These are phyloP conservation scores for Coix lacrymajobi DNA, from an alignment of 176 grass and related monocot species.

Conservation along the genomic window DNA sequence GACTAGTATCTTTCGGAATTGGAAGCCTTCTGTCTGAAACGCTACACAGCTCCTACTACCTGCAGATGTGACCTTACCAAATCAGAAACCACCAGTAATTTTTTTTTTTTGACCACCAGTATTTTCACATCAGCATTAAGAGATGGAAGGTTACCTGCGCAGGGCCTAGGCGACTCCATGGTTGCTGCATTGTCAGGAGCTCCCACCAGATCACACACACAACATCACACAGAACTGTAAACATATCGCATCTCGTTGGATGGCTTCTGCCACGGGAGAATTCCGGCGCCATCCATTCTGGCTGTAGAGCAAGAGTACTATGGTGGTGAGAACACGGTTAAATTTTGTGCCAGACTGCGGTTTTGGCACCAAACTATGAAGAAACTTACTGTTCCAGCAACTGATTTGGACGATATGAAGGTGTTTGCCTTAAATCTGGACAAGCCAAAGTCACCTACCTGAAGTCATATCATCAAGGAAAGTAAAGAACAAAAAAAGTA, in stretches of 20 bases:
- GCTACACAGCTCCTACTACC: conserved; percentile 91
- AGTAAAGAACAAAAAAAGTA: conserved; percentile 29
- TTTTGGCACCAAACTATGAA: not conserved
- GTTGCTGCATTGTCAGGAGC: conserved; percentile 91
- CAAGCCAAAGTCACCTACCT: conserved; percentile 97
- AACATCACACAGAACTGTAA: conserved; percentile 89
- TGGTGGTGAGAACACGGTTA: not conserved
- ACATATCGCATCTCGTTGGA: conserved; percentile 93
- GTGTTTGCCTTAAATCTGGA: conserved; percentile 97
- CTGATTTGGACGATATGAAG: conserved; percentile 94
- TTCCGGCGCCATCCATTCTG: conserved; percentile 97
- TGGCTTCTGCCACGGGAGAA: conserved; percentile 83
- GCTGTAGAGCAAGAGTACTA: conserved; percentile 30
- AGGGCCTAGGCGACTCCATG: conserved; percentile 79
- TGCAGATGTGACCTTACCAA: conserved; percentile 16
- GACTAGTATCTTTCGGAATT: conserved; percentile 57
- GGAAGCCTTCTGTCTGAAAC: conserved; percentile 78
- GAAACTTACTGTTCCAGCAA: conserved; percentile 82
- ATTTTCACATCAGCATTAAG: not conserved
- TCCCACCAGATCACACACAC: conserved; percentile 93
- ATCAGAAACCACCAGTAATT: too few relatives aligned
- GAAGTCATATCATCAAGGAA: conserved; percentile 15
- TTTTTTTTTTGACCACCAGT: too few relatives aligned
- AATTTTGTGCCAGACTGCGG: not conserved
- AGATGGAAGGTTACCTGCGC: conserved; percentile 47